Conservation (phyloP, 1,284 basidiomycete genomes). For the Tausonia pullulans region DNA sequence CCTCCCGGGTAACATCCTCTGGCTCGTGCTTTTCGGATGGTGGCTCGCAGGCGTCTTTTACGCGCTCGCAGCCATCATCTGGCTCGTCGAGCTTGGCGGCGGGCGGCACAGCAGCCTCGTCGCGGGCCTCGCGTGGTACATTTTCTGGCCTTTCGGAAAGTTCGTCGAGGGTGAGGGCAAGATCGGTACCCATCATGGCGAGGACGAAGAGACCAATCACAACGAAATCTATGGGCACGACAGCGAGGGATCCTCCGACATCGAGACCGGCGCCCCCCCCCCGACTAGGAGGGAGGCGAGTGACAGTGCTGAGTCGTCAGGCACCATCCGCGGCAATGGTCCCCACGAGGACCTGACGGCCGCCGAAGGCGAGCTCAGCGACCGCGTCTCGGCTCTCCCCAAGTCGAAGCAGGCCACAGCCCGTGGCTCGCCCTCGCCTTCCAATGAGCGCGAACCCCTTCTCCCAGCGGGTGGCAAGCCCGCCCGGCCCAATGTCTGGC, state of each 20-base stretch:
- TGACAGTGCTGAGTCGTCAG: slow-evolving; percentile 6
- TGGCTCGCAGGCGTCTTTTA: slow-evolving; percentile 74
- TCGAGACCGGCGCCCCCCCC: not conserved
- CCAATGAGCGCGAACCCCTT: slow-evolving; percentile 34
- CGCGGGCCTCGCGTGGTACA: slow-evolving; percentile 88
- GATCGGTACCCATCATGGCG: slow-evolving; percentile 28
- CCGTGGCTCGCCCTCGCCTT: slow-evolving; percentile 13
- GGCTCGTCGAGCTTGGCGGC: slow-evolving; percentile 53
- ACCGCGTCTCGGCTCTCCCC: slow-evolving; percentile 12
- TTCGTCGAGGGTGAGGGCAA: slow-evolving; percentile 79
- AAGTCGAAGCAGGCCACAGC: not conserved
- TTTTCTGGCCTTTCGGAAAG: slow-evolving; percentile 97
- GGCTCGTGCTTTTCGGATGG: slow-evolving; percentile 79
- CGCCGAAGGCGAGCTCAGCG: not conserved
- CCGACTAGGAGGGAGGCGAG: slow-evolving; percentile 12
- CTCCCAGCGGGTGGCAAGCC: slow-evolving; percentile 19
- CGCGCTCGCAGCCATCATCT: slow-evolving; percentile 54
- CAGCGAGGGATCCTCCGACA: not conserved
- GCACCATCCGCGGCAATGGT: not conserved
- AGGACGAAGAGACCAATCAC: slow-evolving; percentile 31
- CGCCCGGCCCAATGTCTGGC: not conserved
- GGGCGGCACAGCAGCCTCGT: slow-evolving; percentile 74
- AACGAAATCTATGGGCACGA: not conserved
- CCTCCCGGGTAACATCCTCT: slow-evolving; percentile 84
- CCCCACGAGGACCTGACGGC: not conserved